Evolutionary conservation across 177 flowering plant genomes (phyloP).

Genomic region (Vitis hybrid): DNA sequence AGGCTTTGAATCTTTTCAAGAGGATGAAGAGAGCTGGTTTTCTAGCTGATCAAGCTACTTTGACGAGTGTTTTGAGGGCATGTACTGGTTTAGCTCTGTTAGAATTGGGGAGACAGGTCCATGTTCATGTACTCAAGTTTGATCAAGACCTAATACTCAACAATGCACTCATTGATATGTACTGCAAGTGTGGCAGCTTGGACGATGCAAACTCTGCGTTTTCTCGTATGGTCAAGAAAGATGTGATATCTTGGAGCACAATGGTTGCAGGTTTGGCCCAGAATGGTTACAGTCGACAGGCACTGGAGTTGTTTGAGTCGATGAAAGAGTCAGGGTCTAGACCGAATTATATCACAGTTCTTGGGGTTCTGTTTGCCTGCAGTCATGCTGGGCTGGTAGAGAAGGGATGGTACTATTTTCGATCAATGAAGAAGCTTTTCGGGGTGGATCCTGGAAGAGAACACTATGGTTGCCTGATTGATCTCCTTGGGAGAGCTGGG

Average conservation of each 20-base stretch:
- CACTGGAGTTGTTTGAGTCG: slow-evolving; percentile 38
- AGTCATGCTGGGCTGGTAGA: slow-evolving; percentile 47
- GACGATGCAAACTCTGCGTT: slow-evolving; percentile 49
- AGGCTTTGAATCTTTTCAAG: slow-evolving; percentile 57
- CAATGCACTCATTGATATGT: slow-evolving; percentile 82
- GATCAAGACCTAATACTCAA: slow-evolving; percentile 58
- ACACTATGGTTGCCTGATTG: slow-evolving; percentile 44
- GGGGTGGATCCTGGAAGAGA: slow-evolving; percentile 42
- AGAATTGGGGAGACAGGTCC: slow-evolving; percentile 75
- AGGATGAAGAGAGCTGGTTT: slow-evolving; percentile 67
- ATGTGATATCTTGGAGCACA: slow-evolving; percentile 79
- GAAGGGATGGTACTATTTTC: slow-evolving; percentile 36
- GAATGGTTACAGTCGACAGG: slow-evolving; percentile 61
- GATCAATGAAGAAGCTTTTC: slow-evolving; percentile 30
- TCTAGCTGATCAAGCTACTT: slow-evolving; percentile 49
- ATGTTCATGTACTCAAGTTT: slow-evolving; percentile 62
- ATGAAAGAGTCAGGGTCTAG: slow-evolving; percentile 43
- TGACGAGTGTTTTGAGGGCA: slow-evolving; percentile 67
- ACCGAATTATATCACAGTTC: slow-evolving; percentile 52
- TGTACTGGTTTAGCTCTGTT: slow-evolving; percentile 60
- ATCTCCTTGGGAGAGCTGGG: slow-evolving; percentile 46
- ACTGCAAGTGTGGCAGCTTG: slow-evolving; percentile 71
- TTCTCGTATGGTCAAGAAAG: slow-evolving; percentile 44
- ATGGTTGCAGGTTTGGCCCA: slow-evolving; percentile 74
- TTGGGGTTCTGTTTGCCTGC: slow-evolving; percentile 49